These are phyloP conservation scores for Ganoderma lingzhi DNA, from an alignment of 1,284 basidiomycete species.

Conservation along the genomic window DNA sequence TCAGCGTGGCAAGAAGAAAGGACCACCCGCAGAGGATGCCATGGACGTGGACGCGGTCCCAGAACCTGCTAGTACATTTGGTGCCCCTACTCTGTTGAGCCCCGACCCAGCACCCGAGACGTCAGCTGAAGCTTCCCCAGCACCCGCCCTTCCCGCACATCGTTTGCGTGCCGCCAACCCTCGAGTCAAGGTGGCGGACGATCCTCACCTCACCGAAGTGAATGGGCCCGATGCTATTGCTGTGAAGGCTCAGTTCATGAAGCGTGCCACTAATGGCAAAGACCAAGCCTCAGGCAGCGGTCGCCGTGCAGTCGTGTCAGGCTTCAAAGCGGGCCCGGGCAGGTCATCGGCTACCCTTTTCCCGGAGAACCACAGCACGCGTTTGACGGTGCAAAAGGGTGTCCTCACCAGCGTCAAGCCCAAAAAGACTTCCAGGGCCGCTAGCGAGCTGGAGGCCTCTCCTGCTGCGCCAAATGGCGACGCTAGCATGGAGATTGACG, in stretches of 20 bases:
- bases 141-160: constrained; percentile 47
- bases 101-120: constrained; percentile 40
- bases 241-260: constrained; percentile 53
- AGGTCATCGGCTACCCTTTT: constrained; percentile 48
- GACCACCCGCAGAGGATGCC: not conserved
- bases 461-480: not conserved
- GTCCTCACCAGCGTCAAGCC: constrained; percentile 28
- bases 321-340: constrained; percentile 55
- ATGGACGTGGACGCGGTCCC: constrained; percentile 24
- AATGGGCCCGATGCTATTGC: constrained; percentile 48
- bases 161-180: constrained; percentile 58
- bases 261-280: constrained; percentile 10
- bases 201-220: constrained; percentile 37
- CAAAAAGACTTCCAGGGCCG: constrained; percentile 3
- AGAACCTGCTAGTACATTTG: constrained; percentile 19
- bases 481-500: not conserved
- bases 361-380: constrained; percentile 24
- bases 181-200: constrained; percentile 57
- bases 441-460: not conserved
- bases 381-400: constrained; percentile 33
- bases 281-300: not conserved
- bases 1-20: constrained; percentile 13
- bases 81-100: constrained; percentile 16
- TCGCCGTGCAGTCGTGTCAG: constrained; percentile 15
- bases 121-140: not conserved